Percentiles rank a stretch among this genome's conserved stretches.
These are phyloP conservation scores for Cyclotella distinguenda DNA, from an alignment of 108 stramenopile genomes.

Conservation along the genomic window DNA sequence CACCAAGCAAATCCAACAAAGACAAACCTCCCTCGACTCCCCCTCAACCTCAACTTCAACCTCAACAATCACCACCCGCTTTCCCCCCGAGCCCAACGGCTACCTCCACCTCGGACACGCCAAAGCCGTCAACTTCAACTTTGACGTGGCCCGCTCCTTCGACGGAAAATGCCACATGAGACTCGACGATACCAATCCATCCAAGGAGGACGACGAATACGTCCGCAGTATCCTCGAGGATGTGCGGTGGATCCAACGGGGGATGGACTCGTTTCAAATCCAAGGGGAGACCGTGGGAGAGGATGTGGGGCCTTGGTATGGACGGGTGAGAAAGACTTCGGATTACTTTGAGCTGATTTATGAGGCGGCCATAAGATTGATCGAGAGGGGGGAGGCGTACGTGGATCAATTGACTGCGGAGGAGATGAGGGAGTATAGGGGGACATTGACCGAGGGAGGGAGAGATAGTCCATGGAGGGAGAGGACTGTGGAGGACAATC, in stretches of 20 bases:
- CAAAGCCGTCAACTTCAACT: conserved; percentile 91
- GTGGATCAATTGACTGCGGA: conserved; percentile 83
- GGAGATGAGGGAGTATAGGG: conserved; percentile 89
- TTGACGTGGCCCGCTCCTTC: conserved; percentile 83
- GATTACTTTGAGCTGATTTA: conserved; percentile 86
- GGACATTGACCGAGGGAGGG: conserved; percentile 83
- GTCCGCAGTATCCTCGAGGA: conserved; percentile 87
- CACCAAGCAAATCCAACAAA: conserved; percentile 78
- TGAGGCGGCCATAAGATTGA: conserved; percentile 76
- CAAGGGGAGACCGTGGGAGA: conserved; percentile 3
- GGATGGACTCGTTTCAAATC: conserved; percentile 39
- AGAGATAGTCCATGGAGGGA: conserved; percentile 77
- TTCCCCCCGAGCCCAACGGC: conserved; percentile 99
- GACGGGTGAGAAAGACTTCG: conserved; percentile 70
- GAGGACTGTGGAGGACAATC: conserved; percentile 69
- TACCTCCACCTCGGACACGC: conserved; percentile 99
- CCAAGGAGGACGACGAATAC: conserved; percentile 86
- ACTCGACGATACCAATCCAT: conserved; percentile 92
- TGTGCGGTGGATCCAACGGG: conserved; percentile 83
- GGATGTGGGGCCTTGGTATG: conserved; percentile 68
- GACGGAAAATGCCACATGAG: conserved; percentile 78
- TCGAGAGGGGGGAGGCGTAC: conserved; percentile 80
- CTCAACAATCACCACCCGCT: conserved; percentile 77
- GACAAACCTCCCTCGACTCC: conserved; percentile 52
- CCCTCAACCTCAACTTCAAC: neutral